Base-by-base conservation (phyloP, 2,329 filamentous ascomycete genomes). In the Teratosphaeria epicoccoides region DNA sequence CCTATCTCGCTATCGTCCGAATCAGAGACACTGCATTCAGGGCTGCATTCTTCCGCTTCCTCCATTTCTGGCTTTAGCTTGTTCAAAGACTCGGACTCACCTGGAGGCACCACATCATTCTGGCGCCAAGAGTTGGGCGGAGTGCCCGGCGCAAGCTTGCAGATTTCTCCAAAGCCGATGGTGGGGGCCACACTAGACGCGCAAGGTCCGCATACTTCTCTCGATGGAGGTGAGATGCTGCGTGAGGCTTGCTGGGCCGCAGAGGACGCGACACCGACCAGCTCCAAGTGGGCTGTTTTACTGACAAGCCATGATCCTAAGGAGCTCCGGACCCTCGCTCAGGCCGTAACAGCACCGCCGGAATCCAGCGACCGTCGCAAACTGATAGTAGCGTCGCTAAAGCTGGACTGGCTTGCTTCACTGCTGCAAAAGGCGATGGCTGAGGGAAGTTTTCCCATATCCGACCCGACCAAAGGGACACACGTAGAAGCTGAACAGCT, bases 1-100 rank as follows among this genome's bases (percentile, higher is more conserved):
- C 82, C 85, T 1, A 74, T 76, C 29, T 87, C 84, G 1, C 74
- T 70, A 29, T 58, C 74, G 59, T 64, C 73, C 60, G 62, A 71
- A 59, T 61, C 69, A 64, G 64, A 76, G 56, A 66, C 73, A 51
- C 76, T 80, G 33, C 68, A 66, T n/a, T 69, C 67, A 22, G 71
- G 73, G 3, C 60, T 75, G 23, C 63, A 66, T 6, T 77, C 74
- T 0, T 73, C 73, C 12, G 71, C 73, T 12, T 76, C 74, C 1
- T 76, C 74, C 12, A 63, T 76, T 20, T 76, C 73, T 47, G 73
- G 71, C 2, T 62, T 75, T 45, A 76, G 73, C 43, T 66, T 74
- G 0, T 75, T 84, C 60, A 73, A 73, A 33, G 49, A 58, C 25
- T 37, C 57, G 20, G 53, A 52, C 25, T 23, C 22, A 4, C 22